Evolutionary conservation across 1,139 yeast species (phyloP).

Genomic region (Yamadazyma songkhlaensis): DNA sequence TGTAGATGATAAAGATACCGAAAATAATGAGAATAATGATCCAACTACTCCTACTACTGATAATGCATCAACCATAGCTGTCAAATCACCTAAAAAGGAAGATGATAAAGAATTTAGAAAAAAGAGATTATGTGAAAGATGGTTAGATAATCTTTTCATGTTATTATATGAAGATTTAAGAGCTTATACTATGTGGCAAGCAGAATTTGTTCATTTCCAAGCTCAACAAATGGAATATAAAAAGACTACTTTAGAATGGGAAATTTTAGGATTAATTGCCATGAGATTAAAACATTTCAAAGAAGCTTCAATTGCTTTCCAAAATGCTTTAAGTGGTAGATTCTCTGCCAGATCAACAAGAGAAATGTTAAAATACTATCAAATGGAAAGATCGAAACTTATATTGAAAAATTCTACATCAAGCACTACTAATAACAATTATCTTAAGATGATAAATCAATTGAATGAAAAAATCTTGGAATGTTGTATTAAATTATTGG

Average conservation of each 20-base stretch:
- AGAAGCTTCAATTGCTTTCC: slow-evolving; percentile 81
- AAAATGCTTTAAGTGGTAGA: slow-evolving; percentile 71
- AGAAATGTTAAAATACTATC: slow-evolving; percentile 68
- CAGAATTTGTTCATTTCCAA: slow-evolving; percentile 64
- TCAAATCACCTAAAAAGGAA: slow-evolving; percentile 32
- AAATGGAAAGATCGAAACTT: slow-evolving; percentile 41
- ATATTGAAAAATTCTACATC: slow-evolving; percentile 28
- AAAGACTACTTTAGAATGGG: slow-evolving; percentile 92
- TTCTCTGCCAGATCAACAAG: slow-evolving; percentile 80
- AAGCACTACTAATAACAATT: slow-evolving; percentile 18
- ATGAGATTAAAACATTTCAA: slow-evolving; percentile 73
- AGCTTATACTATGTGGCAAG: slow-evolving; percentile 88
- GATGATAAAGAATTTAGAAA: slow-evolving; percentile 51
- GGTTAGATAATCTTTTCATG: slow-evolving; percentile 89
- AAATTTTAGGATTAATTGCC: slow-evolving; percentile 80
- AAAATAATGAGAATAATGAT: slow-evolving; percentile 1
- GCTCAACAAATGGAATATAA: slow-evolving; percentile 72
- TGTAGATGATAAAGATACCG: background rate
- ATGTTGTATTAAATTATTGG: slow-evolving; percentile 69
- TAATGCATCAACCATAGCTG: slow-evolving; percentile 33
- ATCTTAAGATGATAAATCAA: slow-evolving; percentile 43
- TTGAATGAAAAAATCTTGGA: slow-evolving; percentile 66
- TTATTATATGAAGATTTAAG: slow-evolving; percentile 85
- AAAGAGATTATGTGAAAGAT: slow-evolving; percentile 88
- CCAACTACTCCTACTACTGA: slow-evolving; percentile 6